Evolutionary conservation across 2,329 filamentous ascomycete species (phyloP).

Genomic region (Aspergillus udagawae): DNA sequence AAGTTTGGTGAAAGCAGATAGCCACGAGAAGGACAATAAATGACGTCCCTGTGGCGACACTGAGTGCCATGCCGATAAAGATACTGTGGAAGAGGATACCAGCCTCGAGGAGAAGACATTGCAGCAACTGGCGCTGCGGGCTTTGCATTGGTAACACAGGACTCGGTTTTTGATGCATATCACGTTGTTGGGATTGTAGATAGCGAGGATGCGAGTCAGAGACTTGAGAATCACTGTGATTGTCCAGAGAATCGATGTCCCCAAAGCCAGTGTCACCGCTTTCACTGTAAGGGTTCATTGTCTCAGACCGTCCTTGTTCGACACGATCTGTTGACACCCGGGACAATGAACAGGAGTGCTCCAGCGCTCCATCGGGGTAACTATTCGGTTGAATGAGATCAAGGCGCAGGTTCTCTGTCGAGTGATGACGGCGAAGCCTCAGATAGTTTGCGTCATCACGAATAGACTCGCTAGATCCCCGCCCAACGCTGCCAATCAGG

Average conservation of each 20-base stretch:
- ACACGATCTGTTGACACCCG: constrained; percentile 15
- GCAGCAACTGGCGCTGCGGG: constrained; percentile 65
- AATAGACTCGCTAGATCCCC: constrained; percentile 16
- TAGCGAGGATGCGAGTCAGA: constrained; percentile 12
- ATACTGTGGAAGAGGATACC: constrained; percentile 82
- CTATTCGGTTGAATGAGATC: constrained; percentile 4
- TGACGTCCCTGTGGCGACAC: constrained; percentile 72
- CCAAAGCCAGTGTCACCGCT: constrained; percentile 57
- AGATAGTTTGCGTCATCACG: constrained; percentile 20
- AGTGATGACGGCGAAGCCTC: constrained; percentile 16
- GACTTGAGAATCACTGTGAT: constrained; percentile 10
- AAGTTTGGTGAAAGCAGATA: constrained; percentile 81
- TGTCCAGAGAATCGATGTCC: constrained; percentile 41
- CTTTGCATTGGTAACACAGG: constrained; percentile 44
- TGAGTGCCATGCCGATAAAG: constrained; percentile 84
- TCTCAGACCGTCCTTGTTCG: constrained; percentile 13
- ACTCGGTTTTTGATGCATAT: constrained; percentile 22
- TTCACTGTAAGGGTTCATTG: constrained; percentile 44
- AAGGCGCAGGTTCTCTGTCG: constrained; percentile 19
- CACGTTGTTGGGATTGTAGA: constrained; percentile 9
- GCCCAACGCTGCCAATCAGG: constrained; percentile 29
- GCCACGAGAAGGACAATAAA: constrained; percentile 77
- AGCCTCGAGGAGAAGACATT: constrained; percentile 75
- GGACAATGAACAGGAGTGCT: constrained; percentile 9
- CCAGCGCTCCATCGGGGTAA: constrained; percentile 4